Percentiles rank a stretch among this genome's conserved stretches.
Conservation (phyloP, 768 basidiomycete genomes). For the Auriscalpium vulgare region DNA sequence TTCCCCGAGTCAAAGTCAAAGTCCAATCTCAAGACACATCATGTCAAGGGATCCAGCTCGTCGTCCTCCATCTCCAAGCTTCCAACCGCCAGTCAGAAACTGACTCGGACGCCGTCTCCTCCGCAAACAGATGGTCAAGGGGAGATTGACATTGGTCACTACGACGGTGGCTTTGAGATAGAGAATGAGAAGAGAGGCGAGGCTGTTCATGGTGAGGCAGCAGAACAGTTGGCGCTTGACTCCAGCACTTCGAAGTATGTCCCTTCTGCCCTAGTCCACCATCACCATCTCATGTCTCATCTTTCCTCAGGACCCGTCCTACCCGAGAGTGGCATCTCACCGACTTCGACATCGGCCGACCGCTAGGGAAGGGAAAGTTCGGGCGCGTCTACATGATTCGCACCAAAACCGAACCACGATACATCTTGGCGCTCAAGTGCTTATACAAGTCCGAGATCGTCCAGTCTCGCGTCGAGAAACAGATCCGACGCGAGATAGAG, state of each 20-base stretch:
- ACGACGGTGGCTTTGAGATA: constrained; percentile 94
- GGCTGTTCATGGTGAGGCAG: constrained; percentile 67
- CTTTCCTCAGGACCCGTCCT: constrained; percentile 44
- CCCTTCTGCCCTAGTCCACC: neutral
- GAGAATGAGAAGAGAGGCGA: constrained; percentile 81
- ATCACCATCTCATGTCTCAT: neutral
- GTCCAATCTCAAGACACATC: constrained; percentile 7
- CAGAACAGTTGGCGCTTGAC: constrained; percentile 75
- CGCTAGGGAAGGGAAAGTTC: constrained; percentile 98
- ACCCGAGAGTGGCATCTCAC: constrained; percentile 81
- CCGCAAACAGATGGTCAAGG: constrained; percentile 13
- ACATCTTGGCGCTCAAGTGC: constrained; percentile 94
- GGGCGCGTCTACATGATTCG: constrained; percentile 98
- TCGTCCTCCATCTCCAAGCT: constrained; percentile 24
- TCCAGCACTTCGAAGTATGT: constrained; percentile 65
- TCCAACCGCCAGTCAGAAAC: constrained; percentile 7
- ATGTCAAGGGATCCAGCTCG: constrained; percentile 17
- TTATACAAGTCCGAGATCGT: constrained; percentile 96
- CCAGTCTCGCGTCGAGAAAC: constrained; percentile 87
- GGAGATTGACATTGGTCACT: constrained; percentile 72
- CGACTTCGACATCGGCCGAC: constrained; percentile 90
- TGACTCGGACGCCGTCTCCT: constrained; percentile 5
- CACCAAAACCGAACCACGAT: constrained; percentile 80
- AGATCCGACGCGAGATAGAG: constrained; percentile 95
- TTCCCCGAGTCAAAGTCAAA: constrained; percentile 22